Base-by-base conservation (phyloP, 805 yeast species). In the Candida maltosa region DNA sequence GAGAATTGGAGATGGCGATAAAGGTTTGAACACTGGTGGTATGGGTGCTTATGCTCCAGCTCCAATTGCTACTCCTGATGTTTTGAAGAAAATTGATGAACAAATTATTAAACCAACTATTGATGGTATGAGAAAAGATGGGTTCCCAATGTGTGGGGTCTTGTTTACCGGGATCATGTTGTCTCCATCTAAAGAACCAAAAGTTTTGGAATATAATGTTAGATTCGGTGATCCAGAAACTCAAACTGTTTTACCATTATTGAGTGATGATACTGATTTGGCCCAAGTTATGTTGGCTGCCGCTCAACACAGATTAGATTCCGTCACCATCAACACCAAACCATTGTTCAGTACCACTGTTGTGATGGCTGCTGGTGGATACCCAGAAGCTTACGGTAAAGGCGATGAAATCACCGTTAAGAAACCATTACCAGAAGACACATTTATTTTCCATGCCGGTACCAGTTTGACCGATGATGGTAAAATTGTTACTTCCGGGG, bases 31-130 rank as follows among this genome's bases (percentile, higher is more conserved):
- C 67, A 93, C 99, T 25, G 99, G 99, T 48, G 99, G 99, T 45
- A 93, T 93, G 99, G 99, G 99, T 45, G 95, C 97, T 6, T 93
- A 93, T 55, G 93, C 97, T 6, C 99, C 99, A 21, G 95, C 97
- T 8, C 98, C 98, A 38, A 72, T 87, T 44, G 97, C 94, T 14
- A 87, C 97, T 14, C 80, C 87, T 2, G 70, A 74, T 16, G 58
- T 93, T 24, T 61, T 89, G 51, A 65, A 72, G 42, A 70, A 79
- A 60, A 88, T 93, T 55, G 79, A 88, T 53, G 66, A 70, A 31
- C 69, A 74, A n/a, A 75, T 94, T 50, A 75, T 94, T 51, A 80
- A 83, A 62, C 97, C 97, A 38, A 85, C 96, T 24, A 82, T 93
- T 52, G 88, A 81, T 50, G 97, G 98, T 40, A 86, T 93, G 96